Percentiles rank a stretch among this genome's conserved stretches.
Conservation (phyloP, 78 protist genomes). For the Parvularia atlantis region DNA sequence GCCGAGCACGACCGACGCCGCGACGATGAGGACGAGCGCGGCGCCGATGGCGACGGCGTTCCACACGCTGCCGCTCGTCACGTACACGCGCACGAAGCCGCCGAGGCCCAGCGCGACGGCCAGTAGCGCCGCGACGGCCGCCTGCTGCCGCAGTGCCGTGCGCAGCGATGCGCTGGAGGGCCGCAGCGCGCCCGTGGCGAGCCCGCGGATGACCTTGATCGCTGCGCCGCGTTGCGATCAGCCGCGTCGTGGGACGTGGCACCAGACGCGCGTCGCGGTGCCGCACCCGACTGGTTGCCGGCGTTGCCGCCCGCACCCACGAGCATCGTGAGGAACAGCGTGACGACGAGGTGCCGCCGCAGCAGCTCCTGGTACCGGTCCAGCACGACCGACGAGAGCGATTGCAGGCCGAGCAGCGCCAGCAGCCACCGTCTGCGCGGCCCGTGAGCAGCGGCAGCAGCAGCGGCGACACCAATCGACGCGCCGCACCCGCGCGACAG, state of each 20-base stretch:
- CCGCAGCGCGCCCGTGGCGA: background rate
- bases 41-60: slow-evolving; percentile 3
- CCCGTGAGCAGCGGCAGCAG: no score
- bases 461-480: no score
- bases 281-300: slow-evolving; percentile 39
- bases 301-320: slow-evolving; percentile 51
- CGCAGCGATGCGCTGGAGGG: no score
- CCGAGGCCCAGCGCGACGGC: background rate
- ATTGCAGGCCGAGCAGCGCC: slow-evolving; percentile 20
- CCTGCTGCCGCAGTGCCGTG: background rate
- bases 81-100: background rate
- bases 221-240: background rate
- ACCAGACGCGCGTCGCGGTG: no score
- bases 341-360: slow-evolving; percentile 12
- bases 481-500: no score
- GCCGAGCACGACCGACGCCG: slow-evolving; percentile 7
- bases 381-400: slow-evolving; percentile 6
- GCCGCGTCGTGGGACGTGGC: slow-evolving; percentile 14
- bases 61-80: background rate
- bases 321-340: slow-evolving; percentile 38
- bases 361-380: slow-evolving; percentile 13
- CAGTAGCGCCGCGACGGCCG: background rate
- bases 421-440: no score
- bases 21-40: slow-evolving; percentile 14
- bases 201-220: background rate